Evolutionary conservation across 345 rosid species (phyloP), one percentile per base, ranked within the genome.

Genomic region (Sisymbrium irio): DNA sequence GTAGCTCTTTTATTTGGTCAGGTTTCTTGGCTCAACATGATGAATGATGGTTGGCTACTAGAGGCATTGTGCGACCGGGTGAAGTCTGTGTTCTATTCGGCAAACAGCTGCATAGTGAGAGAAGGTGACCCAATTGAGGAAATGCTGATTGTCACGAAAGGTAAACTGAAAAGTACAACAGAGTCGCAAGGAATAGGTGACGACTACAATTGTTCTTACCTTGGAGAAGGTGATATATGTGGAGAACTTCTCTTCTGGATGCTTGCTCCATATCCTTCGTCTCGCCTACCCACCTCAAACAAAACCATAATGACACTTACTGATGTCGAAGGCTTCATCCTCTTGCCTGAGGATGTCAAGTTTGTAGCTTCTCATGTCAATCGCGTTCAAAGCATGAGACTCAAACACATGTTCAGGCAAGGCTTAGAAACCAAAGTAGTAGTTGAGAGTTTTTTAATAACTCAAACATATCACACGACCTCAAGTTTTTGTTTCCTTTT

Each of bases 221-320:
- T 88, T 18, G 51, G 74, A n/a, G 82, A 82, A 5, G 85, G 92
- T 49, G 92, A 85, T 39, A 81, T 88, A 68, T 82, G 87, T 39
- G 92, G 92, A 42, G 97, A 88, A 19, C 85, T 84, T 72, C 85
- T 82, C 25, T 79, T 85, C n/a, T 76, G 87, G 86, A 84, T 85
- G 1, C 72, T 85, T 79, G 85, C 78, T 77, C 85, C 85, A 9
- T 80, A 76, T 4, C 55, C 79, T 64, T 64, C 82, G 45, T 57
- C 85, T 67, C 62, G 77, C 20, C 83, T 80, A 3, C 90, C 89
- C 14, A 75, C 60, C 15, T 88, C 96, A 3, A 77, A 77, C 18
- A 60, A 88, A 58, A 85, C 89, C 0, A 83, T 83, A n/a, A 66
- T 76, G 53, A 81, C 89, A 25, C 19, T 79, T 9, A 74, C 83